Evolutionary conservation across 805 yeast genomes (phyloP).

Genomic region (Saturnispora diversa): DNA sequence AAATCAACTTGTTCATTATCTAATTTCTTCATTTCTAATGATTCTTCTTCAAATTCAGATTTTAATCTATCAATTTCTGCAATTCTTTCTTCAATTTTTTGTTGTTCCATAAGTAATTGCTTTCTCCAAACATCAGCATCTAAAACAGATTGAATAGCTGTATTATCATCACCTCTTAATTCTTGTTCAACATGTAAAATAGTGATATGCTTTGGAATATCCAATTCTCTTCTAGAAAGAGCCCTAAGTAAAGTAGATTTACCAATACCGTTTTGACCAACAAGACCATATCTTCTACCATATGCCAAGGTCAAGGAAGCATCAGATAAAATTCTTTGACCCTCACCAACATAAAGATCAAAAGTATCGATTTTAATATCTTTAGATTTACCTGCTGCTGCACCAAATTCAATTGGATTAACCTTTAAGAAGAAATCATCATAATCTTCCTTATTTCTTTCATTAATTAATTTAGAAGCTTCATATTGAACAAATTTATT

Average conservation of each 20-base stretch:
- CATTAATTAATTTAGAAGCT: conserved; percentile 82
- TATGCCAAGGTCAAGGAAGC: conserved; percentile 79
- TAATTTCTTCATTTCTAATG: conserved; percentile 64
- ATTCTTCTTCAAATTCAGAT: conserved; percentile 65
- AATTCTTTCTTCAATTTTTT: conserved; percentile 63
- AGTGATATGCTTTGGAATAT: conserved; percentile 91
- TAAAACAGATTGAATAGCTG: conserved; percentile 89
- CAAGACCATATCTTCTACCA: conserved; percentile 94
- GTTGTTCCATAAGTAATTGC: conserved; percentile 70
- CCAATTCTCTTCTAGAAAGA: conserved; percentile 83
- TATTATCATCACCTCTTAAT: conserved; percentile 83
- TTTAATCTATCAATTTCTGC: conserved; percentile 65
- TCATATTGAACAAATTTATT: conserved; percentile 82
- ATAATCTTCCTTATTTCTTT: conserved; percentile 61
- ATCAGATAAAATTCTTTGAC: conserved; percentile 84
- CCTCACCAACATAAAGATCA: conserved; percentile 93
- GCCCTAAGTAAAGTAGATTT: conserved; percentile 91
- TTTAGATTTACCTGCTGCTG: conserved; percentile 92
- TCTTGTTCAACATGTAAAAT: conserved; percentile 97
- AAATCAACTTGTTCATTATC: conserved; percentile 89
- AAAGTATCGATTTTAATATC: conserved; percentile 90
- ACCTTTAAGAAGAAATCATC: conserved; percentile 93
- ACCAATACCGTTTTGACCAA: conserved; percentile 99
- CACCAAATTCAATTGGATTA: conserved; percentile 87
- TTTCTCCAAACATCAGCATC: conserved; percentile 99